These are phyloP conservation scores for Aureobasidium uvarum DNA, from an alignment of 2,329 filamentous ascomycete species.

Conservation along the genomic window DNA sequence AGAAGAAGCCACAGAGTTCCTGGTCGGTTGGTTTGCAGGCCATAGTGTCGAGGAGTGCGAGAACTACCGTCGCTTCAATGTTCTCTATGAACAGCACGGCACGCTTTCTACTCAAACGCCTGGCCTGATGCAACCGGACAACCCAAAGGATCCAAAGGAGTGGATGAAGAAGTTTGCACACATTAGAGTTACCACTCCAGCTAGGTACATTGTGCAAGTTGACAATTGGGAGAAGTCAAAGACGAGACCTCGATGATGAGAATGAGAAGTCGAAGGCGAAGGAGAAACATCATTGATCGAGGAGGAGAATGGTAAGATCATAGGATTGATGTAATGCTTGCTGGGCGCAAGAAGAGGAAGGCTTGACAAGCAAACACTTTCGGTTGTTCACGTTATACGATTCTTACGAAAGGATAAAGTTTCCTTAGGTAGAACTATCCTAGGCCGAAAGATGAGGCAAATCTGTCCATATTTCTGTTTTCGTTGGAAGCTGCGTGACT, in stretches of 20 bases:
- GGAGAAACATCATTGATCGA: neutral
- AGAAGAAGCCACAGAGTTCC: conserved; percentile 33
- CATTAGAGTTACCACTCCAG: conserved; percentile 32
- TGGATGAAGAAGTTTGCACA: conserved; percentile 35
- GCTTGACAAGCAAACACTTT: neutral
- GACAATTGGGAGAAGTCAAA: conserved; percentile 27
- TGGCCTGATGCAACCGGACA: conserved; percentile 7
- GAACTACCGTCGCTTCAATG: conserved; percentile 35
- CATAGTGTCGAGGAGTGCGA: conserved; percentile 31
- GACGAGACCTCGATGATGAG: neutral
- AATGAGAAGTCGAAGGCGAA: neutral
- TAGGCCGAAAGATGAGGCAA: neutral
- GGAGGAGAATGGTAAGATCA: neutral
- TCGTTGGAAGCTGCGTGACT: neutral
- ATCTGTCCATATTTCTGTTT: neutral
- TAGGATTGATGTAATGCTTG: neutral
- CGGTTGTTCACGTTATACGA: neutral
- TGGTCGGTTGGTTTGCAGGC: conserved; percentile 37
- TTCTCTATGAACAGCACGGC: conserved; percentile 33
- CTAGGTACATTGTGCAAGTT: conserved; percentile 7
- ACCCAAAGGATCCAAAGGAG: conserved; percentile 33
- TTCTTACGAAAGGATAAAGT: neutral
- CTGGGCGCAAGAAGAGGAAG: neutral
- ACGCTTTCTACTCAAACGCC: conserved; percentile 17
- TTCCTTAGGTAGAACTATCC: neutral